These are phyloP conservation scores for Podosphaera fusca DNA, from an alignment of 2,329 filamentous ascomycete species.

Conservation along the genomic window DNA sequence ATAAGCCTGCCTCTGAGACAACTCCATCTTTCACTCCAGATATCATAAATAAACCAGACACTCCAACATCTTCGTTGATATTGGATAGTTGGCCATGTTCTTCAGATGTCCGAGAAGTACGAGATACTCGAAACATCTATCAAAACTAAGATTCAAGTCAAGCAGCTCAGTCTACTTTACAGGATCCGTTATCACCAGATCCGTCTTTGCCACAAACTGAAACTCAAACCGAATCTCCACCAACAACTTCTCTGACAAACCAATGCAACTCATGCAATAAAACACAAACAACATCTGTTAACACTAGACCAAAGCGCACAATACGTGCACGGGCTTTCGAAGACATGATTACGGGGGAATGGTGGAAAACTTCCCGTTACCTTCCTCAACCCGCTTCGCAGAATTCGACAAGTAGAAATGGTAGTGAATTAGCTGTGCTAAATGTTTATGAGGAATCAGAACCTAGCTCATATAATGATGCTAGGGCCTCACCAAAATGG, in stretches of 20 bases:
- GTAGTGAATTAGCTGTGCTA: not conserved
- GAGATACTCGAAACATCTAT: not conserved
- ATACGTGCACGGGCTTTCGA: not conserved
- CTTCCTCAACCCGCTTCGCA: no score
- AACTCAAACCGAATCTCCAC: not conserved
- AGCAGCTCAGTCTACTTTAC: not conserved
- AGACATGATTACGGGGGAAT: not conserved
- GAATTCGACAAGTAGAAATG: not conserved
- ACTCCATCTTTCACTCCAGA: not conserved
- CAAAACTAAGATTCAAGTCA: not conserved
- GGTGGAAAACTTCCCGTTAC: no score
- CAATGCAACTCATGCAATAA: not conserved
- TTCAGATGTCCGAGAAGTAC: not conserved
- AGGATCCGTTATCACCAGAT: not conserved
- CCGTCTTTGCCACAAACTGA: not conserved
- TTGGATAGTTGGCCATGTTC: not conserved
- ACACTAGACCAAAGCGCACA: not conserved
- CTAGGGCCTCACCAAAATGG: not conserved
- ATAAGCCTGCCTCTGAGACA: not conserved
- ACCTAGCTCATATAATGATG: not conserved
- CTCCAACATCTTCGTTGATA: not conserved
- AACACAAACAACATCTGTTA: not conserved
- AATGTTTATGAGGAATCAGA: not conserved
- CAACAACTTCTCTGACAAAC: not conserved
- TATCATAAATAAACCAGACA: not conserved